Base-by-base conservation (phyloP, 768 basidiomycete genomes). In the Tricholoma flavovirens region DNA sequence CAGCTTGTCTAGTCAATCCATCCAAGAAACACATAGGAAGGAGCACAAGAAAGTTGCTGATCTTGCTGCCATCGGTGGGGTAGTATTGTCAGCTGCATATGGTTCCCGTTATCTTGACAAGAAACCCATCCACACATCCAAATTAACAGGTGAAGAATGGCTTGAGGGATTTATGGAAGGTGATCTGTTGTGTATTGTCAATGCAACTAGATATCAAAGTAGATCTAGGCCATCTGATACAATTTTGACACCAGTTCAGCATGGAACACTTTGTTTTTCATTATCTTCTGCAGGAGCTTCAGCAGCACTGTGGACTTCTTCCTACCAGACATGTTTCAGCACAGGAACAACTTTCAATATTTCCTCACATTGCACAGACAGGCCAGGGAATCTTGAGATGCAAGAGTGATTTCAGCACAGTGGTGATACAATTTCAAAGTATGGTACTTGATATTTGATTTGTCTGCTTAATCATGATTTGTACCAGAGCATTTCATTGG, bases 401-500 rank as follows among this genome's bases (percentile, higher is more conserved):
- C 40, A 19, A 8, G 40, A 42, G 17, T 3, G 17, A 42, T 42
- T 19, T 42, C 40, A 42, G 40, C 19, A 9, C 40, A 42, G 24
- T 26, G 24, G 24, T 5, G 24, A 26, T 26, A 26, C 24, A 26
- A 26, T 26, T 26, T 26, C 24, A 26, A 26, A 26, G 24, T 26
- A 5, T 26, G 24, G 24, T 26, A 26, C 5, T 26, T 26, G 24
- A 26, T 26, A 26, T 26, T 26, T 26, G 24, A 26, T 26, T 26
- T 26, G 24, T 26, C 24, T 26, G 24, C 24, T 42, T 19, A 42
- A 42, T 21, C 17, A 42, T 21, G 60, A 5, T 65, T 52, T 32
- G 49, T 6, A 49, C 15, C 42, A 69, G 64, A 53, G 61, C 26
- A 32, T 63, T 71, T 53, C 59, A 61, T 54, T 26, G 54, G 5